Percentiles rank a stretch among this genome's conserved stretches.
These are phyloP conservation scores for Trapa incisa DNA, from an alignment of 345 rosid genomes.

Conservation along the genomic window DNA sequence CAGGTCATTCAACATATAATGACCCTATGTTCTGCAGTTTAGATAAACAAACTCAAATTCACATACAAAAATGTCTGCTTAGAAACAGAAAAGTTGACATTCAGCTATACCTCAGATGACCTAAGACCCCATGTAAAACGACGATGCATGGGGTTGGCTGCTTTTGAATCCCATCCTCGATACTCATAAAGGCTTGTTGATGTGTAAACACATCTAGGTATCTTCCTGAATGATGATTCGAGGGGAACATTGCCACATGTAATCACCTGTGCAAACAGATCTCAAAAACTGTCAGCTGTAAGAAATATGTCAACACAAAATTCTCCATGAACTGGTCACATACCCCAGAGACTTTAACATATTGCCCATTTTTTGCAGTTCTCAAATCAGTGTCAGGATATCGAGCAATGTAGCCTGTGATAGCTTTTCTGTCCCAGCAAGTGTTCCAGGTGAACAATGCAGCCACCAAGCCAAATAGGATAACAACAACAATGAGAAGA, in stretches of 20 bases:
- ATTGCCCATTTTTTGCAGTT: conserved; percentile 93
- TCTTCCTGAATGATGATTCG: conserved; percentile 89
- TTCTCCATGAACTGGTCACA: conserved; percentile 3
- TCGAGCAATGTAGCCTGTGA: conserved; percentile 52
- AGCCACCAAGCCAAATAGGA: conserved; percentile 51
- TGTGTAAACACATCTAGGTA: conserved; percentile 95
- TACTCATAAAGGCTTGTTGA: conserved; percentile 90
- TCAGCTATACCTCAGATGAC: conserved; percentile 62
- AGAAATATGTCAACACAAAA: background rate
- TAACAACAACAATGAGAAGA: conserved; percentile 61
- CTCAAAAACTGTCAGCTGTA: conserved; percentile 7
- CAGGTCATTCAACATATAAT: background rate
- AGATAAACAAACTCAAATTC: background rate
- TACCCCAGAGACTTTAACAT: conserved; percentile 98
- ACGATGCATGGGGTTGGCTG: conserved; percentile 79
- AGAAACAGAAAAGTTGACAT: background rate
- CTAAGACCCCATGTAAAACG: conserved; percentile 90
- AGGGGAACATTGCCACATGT: conserved; percentile 98
- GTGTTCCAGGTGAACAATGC: conserved; percentile 79
- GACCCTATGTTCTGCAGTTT: background rate
- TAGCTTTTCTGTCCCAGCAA: conserved; percentile 65
- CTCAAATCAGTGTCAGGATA: conserved; percentile 92
- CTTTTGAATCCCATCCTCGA: conserved; percentile 95
- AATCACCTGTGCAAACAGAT: conserved; percentile 46
- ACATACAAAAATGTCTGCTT: background rate